phyloP scores from a whole-genome alignment of 2,329 filamentous ascomycete genomes.

The Tolypocladium pustulatum region DNA sequence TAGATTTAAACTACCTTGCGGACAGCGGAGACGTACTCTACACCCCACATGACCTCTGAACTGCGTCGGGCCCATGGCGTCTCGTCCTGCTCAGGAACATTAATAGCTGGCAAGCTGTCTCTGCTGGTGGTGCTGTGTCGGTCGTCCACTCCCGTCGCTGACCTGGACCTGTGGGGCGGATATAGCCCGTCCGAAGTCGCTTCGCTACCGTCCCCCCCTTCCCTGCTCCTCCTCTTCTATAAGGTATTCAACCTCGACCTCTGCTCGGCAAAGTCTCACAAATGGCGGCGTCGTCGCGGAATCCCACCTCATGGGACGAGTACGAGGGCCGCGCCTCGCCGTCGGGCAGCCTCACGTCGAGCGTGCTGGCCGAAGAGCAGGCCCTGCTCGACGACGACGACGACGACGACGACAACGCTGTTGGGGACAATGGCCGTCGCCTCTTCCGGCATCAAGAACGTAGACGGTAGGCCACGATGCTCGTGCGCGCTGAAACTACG shows the following conservation, averaged over 20 bases:
- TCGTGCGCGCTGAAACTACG: not conserved
- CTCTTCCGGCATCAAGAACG: conserved; percentile 13
- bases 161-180: not conserved
- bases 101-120: not conserved
- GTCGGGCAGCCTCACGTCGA: conserved; percentile 30
- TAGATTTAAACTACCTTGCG: not conserved
- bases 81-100: not conserved
- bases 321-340: conserved; percentile 32
- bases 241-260: not conserved
- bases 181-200: not conserved
- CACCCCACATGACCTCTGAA: not conserved
- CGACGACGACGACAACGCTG: conserved; percentile 15
- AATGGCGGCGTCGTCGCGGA: conserved; percentile 20
- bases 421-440: conserved; percentile 2
- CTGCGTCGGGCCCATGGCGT: not conserved
- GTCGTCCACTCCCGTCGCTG: not conserved
- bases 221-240: not conserved
- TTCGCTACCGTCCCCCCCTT: not conserved
- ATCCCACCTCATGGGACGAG: conserved; percentile 35
- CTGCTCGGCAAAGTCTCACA: not conserved
- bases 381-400: conserved; percentile 32
- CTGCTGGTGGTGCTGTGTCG: not conserved
- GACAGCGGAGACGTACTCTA: not conserved
- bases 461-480: conserved; percentile 15
- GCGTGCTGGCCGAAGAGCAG: conserved; percentile 32